phyloP scores from a whole-genome alignment of 73 alveolate species.

The Breviolum minutum region DNA sequence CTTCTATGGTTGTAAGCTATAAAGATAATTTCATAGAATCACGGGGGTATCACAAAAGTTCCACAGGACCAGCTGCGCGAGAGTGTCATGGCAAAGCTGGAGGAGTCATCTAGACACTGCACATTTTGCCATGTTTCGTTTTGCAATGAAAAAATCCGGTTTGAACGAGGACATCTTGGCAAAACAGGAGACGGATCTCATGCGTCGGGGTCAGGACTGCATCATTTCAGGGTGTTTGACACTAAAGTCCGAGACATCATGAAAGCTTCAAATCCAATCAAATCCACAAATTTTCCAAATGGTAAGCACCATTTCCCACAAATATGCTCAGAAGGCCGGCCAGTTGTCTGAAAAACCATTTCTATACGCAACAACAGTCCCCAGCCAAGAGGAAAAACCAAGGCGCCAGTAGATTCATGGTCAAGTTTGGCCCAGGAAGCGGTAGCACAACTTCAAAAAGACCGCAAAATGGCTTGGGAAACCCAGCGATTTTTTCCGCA shows the following conservation, averaged over 20 bases:
- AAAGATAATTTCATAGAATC: no score
- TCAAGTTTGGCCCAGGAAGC: neutral
- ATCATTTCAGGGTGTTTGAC: neutral
- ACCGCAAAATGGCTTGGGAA: neutral
- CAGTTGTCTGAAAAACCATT: no score
- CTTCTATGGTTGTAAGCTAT: no score
- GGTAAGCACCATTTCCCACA: no score
- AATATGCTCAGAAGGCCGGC: no score
- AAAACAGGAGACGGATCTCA: conserved; percentile 43
- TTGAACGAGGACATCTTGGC: conserved; percentile 38
- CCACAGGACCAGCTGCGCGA: conserved; percentile 61
- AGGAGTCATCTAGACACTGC: neutral
- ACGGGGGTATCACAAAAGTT: neutral
- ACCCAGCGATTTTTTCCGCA: neutral
- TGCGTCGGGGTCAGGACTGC: conserved; percentile 79
- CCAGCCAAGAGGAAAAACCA: no score
- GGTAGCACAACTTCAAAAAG: neutral
- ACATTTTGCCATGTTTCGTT: neutral
- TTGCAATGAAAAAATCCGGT: neutral
- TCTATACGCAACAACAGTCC: no score
- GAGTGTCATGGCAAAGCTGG: conserved; percentile 61
- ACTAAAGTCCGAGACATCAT: no score
- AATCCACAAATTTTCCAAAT: no score
- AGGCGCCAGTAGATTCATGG: no score
- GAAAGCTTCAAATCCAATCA: no score